Base-by-base conservation (phyloP, 257 asterid species). In the Solanum sejunctum region DNA sequence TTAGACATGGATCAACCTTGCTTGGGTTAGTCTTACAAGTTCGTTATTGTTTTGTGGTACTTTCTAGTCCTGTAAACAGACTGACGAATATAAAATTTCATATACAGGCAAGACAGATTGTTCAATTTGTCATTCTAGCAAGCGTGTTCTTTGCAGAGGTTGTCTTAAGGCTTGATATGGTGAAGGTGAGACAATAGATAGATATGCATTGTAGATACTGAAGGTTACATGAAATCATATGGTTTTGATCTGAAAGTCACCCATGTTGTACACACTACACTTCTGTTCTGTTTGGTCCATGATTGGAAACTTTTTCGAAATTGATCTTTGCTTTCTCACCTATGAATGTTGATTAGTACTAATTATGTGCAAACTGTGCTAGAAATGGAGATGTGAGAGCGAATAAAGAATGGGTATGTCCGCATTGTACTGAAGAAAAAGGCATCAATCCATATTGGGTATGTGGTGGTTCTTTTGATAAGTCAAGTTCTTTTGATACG, bases 21-120 rank as follows among this genome's bases (percentile, higher is more conserved):
- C 88, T 80, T 86, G 84, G 36, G 36, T 32, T 63, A 52, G 93
- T 89, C 66, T 43, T 70, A 57, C 41, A 39, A 47, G 23, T 83
- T 20, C 32, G 77, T 55, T 60, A 26, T 61, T 75, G 55, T 80
- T 71, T 45, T 7, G 21, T 12, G 18, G 73, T 21, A 23, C 70
- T 63, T 11, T 70, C 20, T 49, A 58, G 41, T 60, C 23, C 73
- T 6, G 73, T 28, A 28, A 32, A 54, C 61, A 94, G 97, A 97
- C 49, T 77, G 82, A 77, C n/a, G 45, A 72, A 23, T 52, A 18
- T 47, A 43, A 61, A 21, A 43, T 79, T 83, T 83, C 49, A 66
- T 57, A 18, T 84, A 85, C 92, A 95, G 99, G 98, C 57, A 95
- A 94, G 94, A 91, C 97, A 1, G 95, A 94, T n/a, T 95, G 99